Percentiles rank a stretch among this genome's conserved stretches.
These are phyloP conservation scores for Infundibulicybe gibba DNA, from an alignment of 768 basidiomycete species.

Conservation along the genomic window DNA sequence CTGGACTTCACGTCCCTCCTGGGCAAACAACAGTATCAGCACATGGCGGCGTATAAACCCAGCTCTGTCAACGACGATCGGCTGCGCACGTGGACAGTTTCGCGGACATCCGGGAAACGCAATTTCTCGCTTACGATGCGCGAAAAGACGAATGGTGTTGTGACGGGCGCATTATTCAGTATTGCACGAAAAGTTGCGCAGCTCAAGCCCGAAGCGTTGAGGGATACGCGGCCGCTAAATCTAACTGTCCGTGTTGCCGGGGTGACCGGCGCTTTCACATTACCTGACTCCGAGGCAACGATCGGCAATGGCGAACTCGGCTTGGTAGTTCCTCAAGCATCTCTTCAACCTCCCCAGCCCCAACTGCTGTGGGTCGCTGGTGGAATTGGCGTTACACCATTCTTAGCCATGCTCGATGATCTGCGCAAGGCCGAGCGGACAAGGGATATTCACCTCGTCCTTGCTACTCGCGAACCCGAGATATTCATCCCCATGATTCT, in stretches of 20 bases:
- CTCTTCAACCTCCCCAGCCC: background rate
- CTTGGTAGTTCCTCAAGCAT: slow-evolving; percentile 6
- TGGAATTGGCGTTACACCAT: slow-evolving; percentile 65
- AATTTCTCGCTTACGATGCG: slow-evolving; percentile 51
- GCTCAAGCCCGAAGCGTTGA: slow-evolving; percentile 34
- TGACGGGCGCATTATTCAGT: slow-evolving; percentile 53
- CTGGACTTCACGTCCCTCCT: slow-evolving; percentile 3
- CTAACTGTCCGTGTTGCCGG: slow-evolving; percentile 47
- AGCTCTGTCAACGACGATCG: slow-evolving; percentile 52
- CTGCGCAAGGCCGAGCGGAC: slow-evolving; percentile 10
- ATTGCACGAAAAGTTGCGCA: slow-evolving; percentile 40
- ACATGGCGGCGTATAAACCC: background rate
- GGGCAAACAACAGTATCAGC: background rate
- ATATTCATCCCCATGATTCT: slow-evolving; percentile 42
- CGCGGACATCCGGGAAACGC: slow-evolving; percentile 13
- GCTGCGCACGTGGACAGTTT: slow-evolving; percentile 62
- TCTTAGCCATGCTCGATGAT: slow-evolving; percentile 46
- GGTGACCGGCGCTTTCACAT: slow-evolving; percentile 47
- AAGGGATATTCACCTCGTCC: slow-evolving; percentile 39
- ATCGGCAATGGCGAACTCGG: slow-evolving; percentile 11
- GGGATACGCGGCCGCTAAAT: slow-evolving; percentile 31
- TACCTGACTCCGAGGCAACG: slow-evolving; percentile 15
- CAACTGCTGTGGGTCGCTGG: slow-evolving; percentile 58
- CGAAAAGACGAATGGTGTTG: slow-evolving; percentile 45
- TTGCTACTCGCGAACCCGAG: slow-evolving; percentile 53